Base-by-base conservation (phyloP, 805 yeast species). In the Ogataea henricii region DNA sequence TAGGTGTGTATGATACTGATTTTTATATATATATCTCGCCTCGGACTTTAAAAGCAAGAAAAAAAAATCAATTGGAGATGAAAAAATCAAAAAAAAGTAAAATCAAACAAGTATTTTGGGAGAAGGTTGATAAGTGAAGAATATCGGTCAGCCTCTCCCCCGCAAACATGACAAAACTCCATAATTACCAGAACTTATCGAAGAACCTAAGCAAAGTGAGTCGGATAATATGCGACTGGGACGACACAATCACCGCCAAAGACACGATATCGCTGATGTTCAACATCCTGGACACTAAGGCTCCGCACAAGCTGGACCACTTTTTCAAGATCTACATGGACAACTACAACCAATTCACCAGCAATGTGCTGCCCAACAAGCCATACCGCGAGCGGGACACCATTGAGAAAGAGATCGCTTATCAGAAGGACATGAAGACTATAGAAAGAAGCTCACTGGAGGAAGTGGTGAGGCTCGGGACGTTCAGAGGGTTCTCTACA, bases 231-330 rank as follows among this genome's bases (percentile, higher is more conserved):
- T 63, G 77, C 3, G 89, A 83, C 54, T 83, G 86, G 83, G 89
- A 83, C 59, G 88, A 82, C 36, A 83, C 89, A 0, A 71, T 81
- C 22, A 81, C 89, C 0, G 53, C 57, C 5, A 57, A 63, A 25
- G 89, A 83, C 60, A 82, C 89, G 0, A 74, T 83, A 23, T 61
- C 60, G 21, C 56, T 78, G 4, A 67, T 81, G n/a, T 79, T 82
- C 12, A 64, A 71, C 29, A 71, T 79, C 2, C 78, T 82, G 0
- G 77, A 77, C 44, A 29, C 26, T 2, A 60, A 60, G n/a, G 64
- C 67, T 37, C 57, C 56, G 3, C 71, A 75, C 7, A 58, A 64
- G 0, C 75, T 81, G 65, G 52, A 53, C 22, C 67, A 77, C 53
- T 82, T 77, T 60, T 65, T 71, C 10, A 58, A 70, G 12, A 56